Evolutionary conservation across 495 filamentous ascomycete species (phyloP).

Genomic region (Daldinia vernicosa): DNA sequence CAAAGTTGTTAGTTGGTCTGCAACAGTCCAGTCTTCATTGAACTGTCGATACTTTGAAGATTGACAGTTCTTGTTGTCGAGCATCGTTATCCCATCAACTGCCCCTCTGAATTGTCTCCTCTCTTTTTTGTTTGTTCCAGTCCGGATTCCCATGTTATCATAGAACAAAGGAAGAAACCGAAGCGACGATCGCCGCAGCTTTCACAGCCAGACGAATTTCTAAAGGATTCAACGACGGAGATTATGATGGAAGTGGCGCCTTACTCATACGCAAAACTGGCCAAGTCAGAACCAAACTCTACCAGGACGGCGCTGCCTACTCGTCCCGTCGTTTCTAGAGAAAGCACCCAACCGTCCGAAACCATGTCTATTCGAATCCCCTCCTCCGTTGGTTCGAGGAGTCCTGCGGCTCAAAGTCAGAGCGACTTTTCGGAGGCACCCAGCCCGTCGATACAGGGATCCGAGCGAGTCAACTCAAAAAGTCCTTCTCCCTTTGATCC

Average conservation of each 20-base stretch:
- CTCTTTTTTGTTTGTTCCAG: constrained; percentile 8
- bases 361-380: constrained; percentile 35
- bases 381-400: constrained; percentile 41
- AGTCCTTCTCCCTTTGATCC: constrained; percentile 47
- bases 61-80: constrained; percentile 17
- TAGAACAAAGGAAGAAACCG: constrained; percentile 12
- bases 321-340: constrained; percentile 43
- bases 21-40: constrained; percentile 3
- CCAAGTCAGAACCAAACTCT: constrained; percentile 38
- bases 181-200: constrained; percentile 22
- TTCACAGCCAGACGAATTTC: constrained; percentile 9
- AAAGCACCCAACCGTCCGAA: constrained; percentile 39
- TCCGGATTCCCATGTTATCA: constrained; percentile 20
- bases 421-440: constrained; percentile 43
- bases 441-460: constrained; percentile 45
- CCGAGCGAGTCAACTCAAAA: constrained; percentile 44
- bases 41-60: constrained; percentile 26
- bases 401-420: constrained; percentile 41
- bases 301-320: constrained; percentile 45
- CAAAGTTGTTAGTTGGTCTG: constrained; percentile 16
- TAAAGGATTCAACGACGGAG: constrained; percentile 11
- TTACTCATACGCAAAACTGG: constrained; percentile 33
- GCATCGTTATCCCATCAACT: constrained; percentile 16
- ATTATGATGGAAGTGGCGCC: constrained; percentile 43
- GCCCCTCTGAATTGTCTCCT: background rate